Evolutionary conservation across 192 early-diverging fungal species (phyloP).

Genomic region (Backusella westeae): DNA sequence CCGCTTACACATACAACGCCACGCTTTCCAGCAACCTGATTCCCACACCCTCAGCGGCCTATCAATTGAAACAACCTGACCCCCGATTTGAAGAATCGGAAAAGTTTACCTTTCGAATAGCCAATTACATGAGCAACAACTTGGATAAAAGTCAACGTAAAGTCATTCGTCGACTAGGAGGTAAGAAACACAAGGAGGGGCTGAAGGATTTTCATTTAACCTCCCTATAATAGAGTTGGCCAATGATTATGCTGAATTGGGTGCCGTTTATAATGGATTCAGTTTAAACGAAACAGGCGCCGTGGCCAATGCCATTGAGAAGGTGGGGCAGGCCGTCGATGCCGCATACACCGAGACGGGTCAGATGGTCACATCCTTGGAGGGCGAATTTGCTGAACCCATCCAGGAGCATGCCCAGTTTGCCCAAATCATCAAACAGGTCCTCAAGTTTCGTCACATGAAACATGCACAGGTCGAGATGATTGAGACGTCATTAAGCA

Average conservation of each 20-base stretch:
- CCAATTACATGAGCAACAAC: slow-evolving; percentile 72
- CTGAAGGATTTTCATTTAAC: not conserved
- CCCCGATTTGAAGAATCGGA: slow-evolving; percentile 87
- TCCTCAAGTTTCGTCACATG: slow-evolving; percentile 80
- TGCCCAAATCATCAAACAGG: slow-evolving; percentile 81
- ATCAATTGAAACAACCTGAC: slow-evolving; percentile 68
- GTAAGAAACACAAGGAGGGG: slow-evolving; percentile 26
- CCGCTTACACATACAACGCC: not conserved
- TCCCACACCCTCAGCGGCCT: slow-evolving; percentile 55
- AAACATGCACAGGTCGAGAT: slow-evolving; percentile 85
- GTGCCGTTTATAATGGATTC: slow-evolving; percentile 92
- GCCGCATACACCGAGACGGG: slow-evolving; percentile 74
- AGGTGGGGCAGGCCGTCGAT: slow-evolving; percentile 91
- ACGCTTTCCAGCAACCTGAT: slow-evolving; percentile 29
- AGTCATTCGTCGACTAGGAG: slow-evolving; percentile 67
- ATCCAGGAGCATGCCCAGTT: slow-evolving; percentile 91
- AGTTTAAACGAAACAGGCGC: slow-evolving; percentile 77
- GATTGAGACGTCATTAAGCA: slow-evolving; percentile 68
- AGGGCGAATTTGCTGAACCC: slow-evolving; percentile 78
- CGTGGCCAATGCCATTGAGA: slow-evolving; percentile 86
- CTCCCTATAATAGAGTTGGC: slow-evolving; percentile 32
- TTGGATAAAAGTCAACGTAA: slow-evolving; percentile 73
- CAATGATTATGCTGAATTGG: slow-evolving; percentile 81
- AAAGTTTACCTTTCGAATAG: slow-evolving; percentile 87
- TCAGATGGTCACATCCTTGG: slow-evolving; percentile 64